Conservation (phyloP, 1,284 basidiomycete genomes). For the Leccinum fallax region DNA sequence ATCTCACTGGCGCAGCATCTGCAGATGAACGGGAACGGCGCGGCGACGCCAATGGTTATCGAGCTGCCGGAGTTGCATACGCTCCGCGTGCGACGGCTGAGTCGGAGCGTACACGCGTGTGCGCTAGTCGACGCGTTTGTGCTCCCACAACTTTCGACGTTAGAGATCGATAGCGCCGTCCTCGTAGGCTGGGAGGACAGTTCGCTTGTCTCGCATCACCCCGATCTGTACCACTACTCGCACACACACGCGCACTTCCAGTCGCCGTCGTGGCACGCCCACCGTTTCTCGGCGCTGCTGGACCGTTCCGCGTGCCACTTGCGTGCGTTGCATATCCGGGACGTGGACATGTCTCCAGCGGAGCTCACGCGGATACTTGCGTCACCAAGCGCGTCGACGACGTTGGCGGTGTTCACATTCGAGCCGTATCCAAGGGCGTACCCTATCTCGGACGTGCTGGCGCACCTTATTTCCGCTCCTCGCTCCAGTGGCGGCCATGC, state of each 20-base stretch:
- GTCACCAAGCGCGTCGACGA: conserved; percentile 21
- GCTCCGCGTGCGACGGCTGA: conserved; percentile 28
- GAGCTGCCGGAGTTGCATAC: conserved; percentile 27
- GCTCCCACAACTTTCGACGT: conserved; percentile 25
- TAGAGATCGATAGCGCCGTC: conserved; percentile 28
- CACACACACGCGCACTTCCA: not conserved
- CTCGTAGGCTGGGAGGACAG: conserved; percentile 25
- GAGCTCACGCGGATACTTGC: conserved; percentile 26
- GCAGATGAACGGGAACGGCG: conserved; percentile 16
- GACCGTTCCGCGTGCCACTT: conserved; percentile 27
- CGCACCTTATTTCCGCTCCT: conserved; percentile 6
- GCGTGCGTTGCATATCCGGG: conserved; percentile 20
- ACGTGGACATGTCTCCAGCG: conserved; percentile 27
- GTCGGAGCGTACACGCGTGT: conserved; percentile 19
- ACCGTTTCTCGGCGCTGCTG: conserved; percentile 28
- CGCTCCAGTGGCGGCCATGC: not conserved
- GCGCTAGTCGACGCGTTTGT: conserved; percentile 20
- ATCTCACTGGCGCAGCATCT: conserved; percentile 14
- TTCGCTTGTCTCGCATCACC: not conserved
- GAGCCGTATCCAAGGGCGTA: conserved; percentile 26
- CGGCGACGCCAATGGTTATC: conserved; percentile 5
- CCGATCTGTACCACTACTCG: conserved; percentile 11
- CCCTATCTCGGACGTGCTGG: conserved; percentile 20
- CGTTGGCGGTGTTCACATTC: conserved; percentile 25
- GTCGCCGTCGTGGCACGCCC: conserved; percentile 24